Evolutionary conservation across 805 yeast species (phyloP).

Genomic region (Cyberlindnera maritima): DNA sequence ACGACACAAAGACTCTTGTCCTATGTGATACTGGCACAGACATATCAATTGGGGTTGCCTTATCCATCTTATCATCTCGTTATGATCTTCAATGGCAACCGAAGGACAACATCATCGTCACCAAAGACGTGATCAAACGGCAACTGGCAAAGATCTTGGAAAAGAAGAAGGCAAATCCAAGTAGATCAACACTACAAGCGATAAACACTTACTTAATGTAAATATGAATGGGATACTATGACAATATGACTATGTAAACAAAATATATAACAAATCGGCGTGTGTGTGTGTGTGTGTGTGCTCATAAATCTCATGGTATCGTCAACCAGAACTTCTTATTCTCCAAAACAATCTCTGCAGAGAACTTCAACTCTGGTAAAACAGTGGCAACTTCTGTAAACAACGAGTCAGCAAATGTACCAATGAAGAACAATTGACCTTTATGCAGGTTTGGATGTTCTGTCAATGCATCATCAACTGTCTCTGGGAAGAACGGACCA

Average conservation of each 20-base stretch:
- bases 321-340: conserved; percentile 14
- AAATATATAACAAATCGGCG: neutral
- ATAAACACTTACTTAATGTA: conserved; percentile 58
- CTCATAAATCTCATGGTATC: neutral
- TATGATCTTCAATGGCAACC: conserved; percentile 43
- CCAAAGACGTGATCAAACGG: conserved; percentile 53
- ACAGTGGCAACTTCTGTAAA: conserved; percentile 61
- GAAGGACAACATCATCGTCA: conserved; percentile 23
- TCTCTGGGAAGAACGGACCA: conserved; percentile 32
- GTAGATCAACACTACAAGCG: conserved; percentile 73
- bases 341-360: conserved; percentile 12
- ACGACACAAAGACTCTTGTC: conserved; percentile 31
- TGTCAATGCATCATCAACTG: conserved; percentile 42
- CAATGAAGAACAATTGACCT: conserved; percentile 82
- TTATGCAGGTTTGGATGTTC: conserved; percentile 51
- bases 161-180: conserved; percentile 61
- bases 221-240: neutral
- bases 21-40: conserved; percentile 68
- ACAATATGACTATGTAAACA: neutral
- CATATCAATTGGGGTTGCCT: conserved; percentile 57
- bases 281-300: no score
- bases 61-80: conserved; percentile 47
- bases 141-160: conserved; percentile 52
- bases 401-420: conserved; percentile 75
- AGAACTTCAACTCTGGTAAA: conserved; percentile 59